These are phyloP conservation scores for Fomitiporia mediterranea DNA, from an alignment of 1,284 basidiomycete species.

Conservation along the genomic window DNA sequence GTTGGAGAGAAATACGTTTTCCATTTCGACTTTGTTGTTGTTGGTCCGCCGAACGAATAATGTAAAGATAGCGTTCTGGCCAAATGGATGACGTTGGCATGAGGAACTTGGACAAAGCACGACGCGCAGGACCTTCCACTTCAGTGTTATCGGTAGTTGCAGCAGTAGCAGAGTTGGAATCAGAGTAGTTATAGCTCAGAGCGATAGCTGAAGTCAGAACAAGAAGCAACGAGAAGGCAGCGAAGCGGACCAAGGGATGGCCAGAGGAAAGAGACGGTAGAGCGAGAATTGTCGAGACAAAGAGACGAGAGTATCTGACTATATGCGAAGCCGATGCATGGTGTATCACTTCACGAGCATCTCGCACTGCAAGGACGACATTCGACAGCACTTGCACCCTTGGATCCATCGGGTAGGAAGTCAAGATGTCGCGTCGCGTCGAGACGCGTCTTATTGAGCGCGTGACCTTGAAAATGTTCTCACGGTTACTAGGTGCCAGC, in stretches of 20 bases:
- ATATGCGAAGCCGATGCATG: background rate
- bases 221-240: background rate
- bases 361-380: background rate
- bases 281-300: background rate
- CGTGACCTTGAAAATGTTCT: background rate
- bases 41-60: background rate
- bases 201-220: background rate
- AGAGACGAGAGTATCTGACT: background rate
- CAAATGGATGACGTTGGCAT: conserved; percentile 16
- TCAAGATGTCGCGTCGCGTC: background rate
- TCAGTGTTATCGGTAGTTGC: background rate
- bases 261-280: conserved; percentile 1
- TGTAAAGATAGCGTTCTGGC: conserved; percentile 9
- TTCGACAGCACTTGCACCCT: background rate
- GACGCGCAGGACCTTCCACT: background rate
- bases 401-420: background rate
- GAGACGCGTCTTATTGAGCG: background rate
- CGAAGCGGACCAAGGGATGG: background rate
- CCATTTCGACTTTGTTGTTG: background rate
- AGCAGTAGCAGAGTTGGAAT: too few relatives aligned
- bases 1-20: background rate
- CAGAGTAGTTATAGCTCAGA: background rate
- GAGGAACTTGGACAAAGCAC: conserved; percentile 13
- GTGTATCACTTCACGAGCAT: background rate
- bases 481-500: background rate